A percentile compares a stretch with the other conserved stretches of the same genome.
phyloP scores from a whole-genome alignment of 2,329 filamentous ascomycete genomes.

The Scedosporium minutisporum region DNA sequence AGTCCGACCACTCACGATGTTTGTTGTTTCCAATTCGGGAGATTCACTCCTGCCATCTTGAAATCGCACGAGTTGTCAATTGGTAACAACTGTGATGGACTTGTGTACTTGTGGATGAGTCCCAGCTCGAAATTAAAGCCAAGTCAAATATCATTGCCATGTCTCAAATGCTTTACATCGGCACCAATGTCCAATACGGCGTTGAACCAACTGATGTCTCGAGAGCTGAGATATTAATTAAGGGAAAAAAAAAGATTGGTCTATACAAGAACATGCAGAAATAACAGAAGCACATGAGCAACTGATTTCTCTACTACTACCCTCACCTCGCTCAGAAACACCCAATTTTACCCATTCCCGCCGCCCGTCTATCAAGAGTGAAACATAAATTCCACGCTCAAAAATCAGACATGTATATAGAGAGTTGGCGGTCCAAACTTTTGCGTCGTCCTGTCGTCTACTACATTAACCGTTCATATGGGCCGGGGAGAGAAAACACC shows the following conservation, averaged over 20 bases:
- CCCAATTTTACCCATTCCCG: not conserved
- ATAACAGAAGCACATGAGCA: not conserved
- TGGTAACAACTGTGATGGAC: too few species aligned
- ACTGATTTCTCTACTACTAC: not conserved
- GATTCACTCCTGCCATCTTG: not conserved
- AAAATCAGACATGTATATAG: not conserved
- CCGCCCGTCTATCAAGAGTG: not conserved
- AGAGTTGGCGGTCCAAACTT: not conserved
- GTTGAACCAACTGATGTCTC: not conserved
- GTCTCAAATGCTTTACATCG: too few species aligned
- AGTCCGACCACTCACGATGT: not conserved
- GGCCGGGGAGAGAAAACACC: too few species aligned
- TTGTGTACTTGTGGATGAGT: too few species aligned
- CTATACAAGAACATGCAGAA: conserved; percentile 5
- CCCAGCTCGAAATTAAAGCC: too few species aligned
- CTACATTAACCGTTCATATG: not conserved
- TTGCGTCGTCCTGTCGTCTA: not conserved
- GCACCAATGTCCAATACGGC: too few species aligned
- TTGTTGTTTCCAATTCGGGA: not conserved
- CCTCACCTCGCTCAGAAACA: not conserved
- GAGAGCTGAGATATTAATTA: conserved; percentile 3
- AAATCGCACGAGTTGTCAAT: too few species aligned
- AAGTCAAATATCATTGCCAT: too few species aligned
- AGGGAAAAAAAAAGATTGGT: not conserved
- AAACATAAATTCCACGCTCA: not conserved